These are phyloP conservation scores for Colletotrichum brevisporum DNA, from an alignment of 2,329 filamentous ascomycete genomes.

Conservation along the genomic window DNA sequence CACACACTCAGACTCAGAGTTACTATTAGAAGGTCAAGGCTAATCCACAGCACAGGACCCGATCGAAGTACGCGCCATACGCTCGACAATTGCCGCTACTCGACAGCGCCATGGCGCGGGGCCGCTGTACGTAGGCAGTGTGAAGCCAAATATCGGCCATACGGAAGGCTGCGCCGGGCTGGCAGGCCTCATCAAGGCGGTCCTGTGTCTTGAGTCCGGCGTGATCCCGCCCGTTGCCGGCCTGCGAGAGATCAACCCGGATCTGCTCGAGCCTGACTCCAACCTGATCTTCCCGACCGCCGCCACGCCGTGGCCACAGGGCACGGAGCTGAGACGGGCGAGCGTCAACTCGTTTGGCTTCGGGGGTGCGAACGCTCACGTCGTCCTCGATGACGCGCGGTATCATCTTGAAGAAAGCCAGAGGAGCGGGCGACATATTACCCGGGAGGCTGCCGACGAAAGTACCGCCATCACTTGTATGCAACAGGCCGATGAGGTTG, in stretches of 20 bases:
- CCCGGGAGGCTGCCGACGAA: slow-evolving; percentile 21
- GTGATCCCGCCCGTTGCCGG: slow-evolving; percentile 11
- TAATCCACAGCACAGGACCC: too few species aligned
- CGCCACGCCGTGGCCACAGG: neutral
- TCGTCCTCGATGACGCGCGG: slow-evolving; percentile 20
- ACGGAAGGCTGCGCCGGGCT: slow-evolving; percentile 27
- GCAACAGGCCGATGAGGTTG: too few species aligned
- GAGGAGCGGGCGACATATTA: slow-evolving; percentile 6
- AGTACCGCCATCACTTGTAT: too few species aligned
- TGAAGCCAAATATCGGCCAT: slow-evolving; percentile 29
- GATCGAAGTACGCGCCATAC: too few species aligned
- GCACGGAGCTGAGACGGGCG: slow-evolving; percentile 1
- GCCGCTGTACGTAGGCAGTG: slow-evolving; percentile 3
- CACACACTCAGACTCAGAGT: too few species aligned
- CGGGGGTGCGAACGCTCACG: slow-evolving; percentile 30
- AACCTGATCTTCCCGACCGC: slow-evolving; percentile 2
- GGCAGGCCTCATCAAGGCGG: slow-evolving; percentile 23
- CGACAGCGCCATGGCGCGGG: too few species aligned
- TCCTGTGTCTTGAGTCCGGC: slow-evolving; percentile 15
- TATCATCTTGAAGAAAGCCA: slow-evolving; percentile 2
- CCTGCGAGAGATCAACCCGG: slow-evolving; percentile 4
- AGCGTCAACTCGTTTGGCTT: slow-evolving; percentile 34
- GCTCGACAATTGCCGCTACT: too few species aligned
- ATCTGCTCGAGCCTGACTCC: neutral
- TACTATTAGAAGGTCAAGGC: too few species aligned